A percentile compares a stretch with the other conserved stretches of the same genome.
These are phyloP conservation scores for Corylus avellana DNA, from an alignment of 306 rosid genomes.

Conservation along the genomic window DNA sequence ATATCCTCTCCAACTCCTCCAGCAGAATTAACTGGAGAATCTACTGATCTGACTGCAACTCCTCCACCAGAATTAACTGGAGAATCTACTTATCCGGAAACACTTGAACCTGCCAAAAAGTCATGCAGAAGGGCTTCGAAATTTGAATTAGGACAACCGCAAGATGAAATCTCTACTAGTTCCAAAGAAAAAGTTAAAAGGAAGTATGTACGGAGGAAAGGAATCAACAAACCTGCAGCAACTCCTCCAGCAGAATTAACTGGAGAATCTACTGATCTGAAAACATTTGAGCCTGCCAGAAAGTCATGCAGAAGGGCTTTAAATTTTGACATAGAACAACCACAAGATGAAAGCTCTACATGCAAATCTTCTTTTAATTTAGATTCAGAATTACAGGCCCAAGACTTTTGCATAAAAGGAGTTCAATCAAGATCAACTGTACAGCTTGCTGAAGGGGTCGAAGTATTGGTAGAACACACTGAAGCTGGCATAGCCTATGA, in stretches of 20 bases:
- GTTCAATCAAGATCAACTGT: slow-evolving; percentile 24
- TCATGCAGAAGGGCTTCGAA: slow-evolving; percentile 55
- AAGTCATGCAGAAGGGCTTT: slow-evolving; percentile 56
- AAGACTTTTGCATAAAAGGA: background rate
- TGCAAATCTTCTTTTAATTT: slow-evolving; percentile 20
- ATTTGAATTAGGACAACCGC: slow-evolving; percentile 44
- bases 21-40: too few relatives aligned
- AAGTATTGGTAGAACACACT: slow-evolving; percentile 22
- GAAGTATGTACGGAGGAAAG: slow-evolving; percentile 48
- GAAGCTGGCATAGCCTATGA: slow-evolving; percentile 26
- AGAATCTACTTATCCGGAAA: slow-evolving; percentile 28
- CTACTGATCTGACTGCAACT: slow-evolving; percentile 2
- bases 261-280: slow-evolving; percentile 28
- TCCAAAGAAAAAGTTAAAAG: slow-evolving; percentile 48
- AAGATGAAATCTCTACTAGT: slow-evolving; percentile 33
- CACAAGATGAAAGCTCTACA: slow-evolving; percentile 37
- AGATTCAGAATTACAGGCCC: slow-evolving; percentile 24
- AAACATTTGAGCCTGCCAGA: slow-evolving; percentile 12
- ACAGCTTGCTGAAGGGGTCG: slow-evolving; percentile 25
- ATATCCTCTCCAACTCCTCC: slow-evolving; percentile 23
- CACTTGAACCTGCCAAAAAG: slow-evolving; percentile 21
- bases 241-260: slow-evolving; percentile 35
- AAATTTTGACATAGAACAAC: slow-evolving; percentile 47
- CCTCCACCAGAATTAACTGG: slow-evolving; percentile 30
- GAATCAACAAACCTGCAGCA: slow-evolving; percentile 28